Percentiles rank a stretch among this genome's conserved stretches.
phyloP scores from a whole-genome alignment of 2,329 filamentous ascomycete genomes.

The Ceratocystis variospora region DNA sequence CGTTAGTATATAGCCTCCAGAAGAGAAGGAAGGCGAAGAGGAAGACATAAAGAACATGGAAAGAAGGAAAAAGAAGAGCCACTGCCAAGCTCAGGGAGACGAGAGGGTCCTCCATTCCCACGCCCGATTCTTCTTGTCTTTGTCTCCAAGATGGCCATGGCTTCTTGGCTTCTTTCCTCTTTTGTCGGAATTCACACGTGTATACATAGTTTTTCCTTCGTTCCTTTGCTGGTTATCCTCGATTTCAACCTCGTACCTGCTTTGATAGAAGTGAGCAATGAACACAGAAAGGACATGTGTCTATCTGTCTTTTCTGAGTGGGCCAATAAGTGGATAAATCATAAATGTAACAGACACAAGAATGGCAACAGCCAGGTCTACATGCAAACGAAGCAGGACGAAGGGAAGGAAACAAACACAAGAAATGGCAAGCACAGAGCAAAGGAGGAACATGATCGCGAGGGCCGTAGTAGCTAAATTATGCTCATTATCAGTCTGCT shows the following conservation, averaged over 20 bases:
- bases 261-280: background rate
- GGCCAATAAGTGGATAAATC: background rate
- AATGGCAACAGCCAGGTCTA: background rate
- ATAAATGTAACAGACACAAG: background rate
- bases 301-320: background rate
- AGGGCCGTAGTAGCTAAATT: background rate
- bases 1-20: background rate
- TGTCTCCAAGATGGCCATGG: background rate
- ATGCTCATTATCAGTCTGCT: background rate
- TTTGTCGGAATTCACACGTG: background rate
- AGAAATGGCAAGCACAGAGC: background rate
- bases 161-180: background rate
- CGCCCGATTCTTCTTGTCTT: background rate
- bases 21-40: background rate
- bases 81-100: background rate
- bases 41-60: background rate
- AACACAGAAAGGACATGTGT: background rate
- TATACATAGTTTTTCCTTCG: background rate
- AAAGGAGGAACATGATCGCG: background rate
- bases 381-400: background rate
- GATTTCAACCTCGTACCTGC: conserved; percentile 1
- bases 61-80: conserved; percentile 8
- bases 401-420: background rate
- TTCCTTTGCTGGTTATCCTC: background rate
- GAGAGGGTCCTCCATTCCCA: background rate